Percentiles rank a stretch among this genome's conserved stretches.
phyloP scores from a whole-genome alignment of 2,329 filamentous ascomycete species.

The Ambrosiella cleistominuta region DNA sequence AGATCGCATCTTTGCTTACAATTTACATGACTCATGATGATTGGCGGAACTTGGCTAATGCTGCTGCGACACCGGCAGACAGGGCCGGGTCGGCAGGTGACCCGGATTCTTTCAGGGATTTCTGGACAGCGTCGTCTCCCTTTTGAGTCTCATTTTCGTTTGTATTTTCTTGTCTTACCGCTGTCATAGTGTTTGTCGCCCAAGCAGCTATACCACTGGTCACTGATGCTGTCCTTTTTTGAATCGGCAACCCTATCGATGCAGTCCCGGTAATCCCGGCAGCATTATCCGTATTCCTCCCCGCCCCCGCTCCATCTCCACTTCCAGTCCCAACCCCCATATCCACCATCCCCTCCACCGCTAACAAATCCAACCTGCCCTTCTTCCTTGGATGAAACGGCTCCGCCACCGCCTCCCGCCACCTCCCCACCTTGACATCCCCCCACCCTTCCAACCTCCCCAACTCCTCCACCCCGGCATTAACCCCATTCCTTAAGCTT shows the following conservation, averaged over 20 bases:
- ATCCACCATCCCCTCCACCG: neutral
- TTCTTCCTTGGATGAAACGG: constrained; percentile 64
- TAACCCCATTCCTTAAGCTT: constrained; percentile 69
- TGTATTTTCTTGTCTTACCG: neutral
- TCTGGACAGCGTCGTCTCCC: too few relatives aligned
- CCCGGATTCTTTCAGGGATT: too few relatives aligned
- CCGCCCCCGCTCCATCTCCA: neutral
- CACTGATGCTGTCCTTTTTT: neutral
- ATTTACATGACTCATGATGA: neutral
- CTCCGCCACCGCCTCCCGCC: constrained; percentile 66
- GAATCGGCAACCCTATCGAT: neutral
- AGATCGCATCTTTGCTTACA: too few relatives aligned
- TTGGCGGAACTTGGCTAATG: constrained; percentile 40
- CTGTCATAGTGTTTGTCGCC: neutral
- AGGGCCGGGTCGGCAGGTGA: constrained; percentile 22
- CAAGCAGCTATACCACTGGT: neutral
- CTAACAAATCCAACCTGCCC: constrained; percentile 27
- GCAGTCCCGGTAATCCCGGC: neutral
- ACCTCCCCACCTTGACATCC: constrained; percentile 80
- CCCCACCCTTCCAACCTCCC: constrained; percentile 81
- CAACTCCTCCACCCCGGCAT: constrained; percentile 74
- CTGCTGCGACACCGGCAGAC: constrained; percentile 41
- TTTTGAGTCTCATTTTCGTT: neutral
- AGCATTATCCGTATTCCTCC: neutral
- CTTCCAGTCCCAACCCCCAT: neutral